A percentile compares a stretch with the other conserved stretches of the same genome.
phyloP scores from a whole-genome alignment of 2,329 filamentous ascomycete genomes.

The Curvularia lunata region DNA sequence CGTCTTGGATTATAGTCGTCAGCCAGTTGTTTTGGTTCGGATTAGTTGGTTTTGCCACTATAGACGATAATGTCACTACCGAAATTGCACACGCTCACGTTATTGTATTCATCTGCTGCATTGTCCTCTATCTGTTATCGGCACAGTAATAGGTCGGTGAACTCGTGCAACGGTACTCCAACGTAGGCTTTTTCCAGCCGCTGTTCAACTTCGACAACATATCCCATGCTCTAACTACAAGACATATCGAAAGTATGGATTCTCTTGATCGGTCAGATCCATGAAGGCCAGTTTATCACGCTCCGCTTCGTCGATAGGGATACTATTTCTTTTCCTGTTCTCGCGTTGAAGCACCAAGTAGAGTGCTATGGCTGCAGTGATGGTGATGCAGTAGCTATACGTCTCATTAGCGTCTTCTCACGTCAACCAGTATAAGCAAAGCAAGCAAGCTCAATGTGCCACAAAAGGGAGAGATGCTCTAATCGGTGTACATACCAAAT shows the following conservation, averaged over 20 bases:
- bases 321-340: slow-evolving; percentile 56
- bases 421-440: neutral
- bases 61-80: neutral
- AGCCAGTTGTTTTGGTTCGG: slow-evolving; percentile 1
- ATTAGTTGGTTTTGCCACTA: neutral
- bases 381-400: slow-evolving; percentile 68
- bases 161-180: neutral
- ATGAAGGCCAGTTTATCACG: slow-evolving; percentile 56
- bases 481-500: slow-evolving; percentile 54
- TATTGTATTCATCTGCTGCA: neutral
- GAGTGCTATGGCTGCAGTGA: slow-evolving; percentile 61
- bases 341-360: slow-evolving; percentile 63
- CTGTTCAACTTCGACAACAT: neutral
- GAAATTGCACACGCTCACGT: neutral
- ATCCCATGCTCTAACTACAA: slow-evolving; percentile 16
- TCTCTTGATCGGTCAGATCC: slow-evolving; percentile 63
- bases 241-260: slow-evolving; percentile 64
- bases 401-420: neutral
- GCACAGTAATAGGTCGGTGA: neutral
- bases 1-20: neutral
- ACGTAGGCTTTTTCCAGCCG: neutral
- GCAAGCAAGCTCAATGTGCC: neutral
- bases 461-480: neutral
- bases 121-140: neutral
- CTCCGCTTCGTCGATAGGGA: slow-evolving; percentile 65